Conservation (phyloP, 257 asterid genomes). For the Rehmannia glutinosa region DNA sequence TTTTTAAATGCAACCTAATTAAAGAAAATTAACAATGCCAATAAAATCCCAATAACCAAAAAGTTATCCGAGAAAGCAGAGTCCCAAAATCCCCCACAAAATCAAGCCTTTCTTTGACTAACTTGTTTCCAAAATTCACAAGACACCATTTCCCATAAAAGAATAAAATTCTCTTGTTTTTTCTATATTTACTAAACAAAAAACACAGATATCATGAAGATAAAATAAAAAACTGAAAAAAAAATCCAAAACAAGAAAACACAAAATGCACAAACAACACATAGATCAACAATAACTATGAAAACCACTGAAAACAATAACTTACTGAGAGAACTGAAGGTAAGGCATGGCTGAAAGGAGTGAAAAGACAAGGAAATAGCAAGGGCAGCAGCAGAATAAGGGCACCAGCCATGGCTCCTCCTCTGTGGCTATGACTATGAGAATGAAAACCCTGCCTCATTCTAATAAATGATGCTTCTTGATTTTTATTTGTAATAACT, state of each 20-base stretch:
- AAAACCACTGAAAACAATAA: not conserved
- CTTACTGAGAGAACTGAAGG: conserved; percentile 59
- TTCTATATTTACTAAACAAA: not conserved
- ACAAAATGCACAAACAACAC: not conserved
- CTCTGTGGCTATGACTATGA: conserved; percentile 27
- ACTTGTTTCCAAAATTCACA: conserved; percentile 4
- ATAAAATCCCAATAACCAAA: conserved; percentile 14
- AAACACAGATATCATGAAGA: not conserved
- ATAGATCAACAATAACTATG: conserved; percentile 1
- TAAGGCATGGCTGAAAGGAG: conserved; percentile 56
- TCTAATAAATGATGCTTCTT: conserved; percentile 9
- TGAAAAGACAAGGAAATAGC: conserved; percentile 37
- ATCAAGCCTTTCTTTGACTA: conserved; percentile 19
- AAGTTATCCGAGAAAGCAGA: conserved; percentile 8
- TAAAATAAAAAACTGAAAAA: too few relatives aligned
- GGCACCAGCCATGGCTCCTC: conserved; percentile 64
- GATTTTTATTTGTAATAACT: conserved; percentile 22
- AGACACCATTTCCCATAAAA: not conserved
- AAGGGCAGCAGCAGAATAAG: conserved; percentile 55
- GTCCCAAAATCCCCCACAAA: conserved; percentile 11
- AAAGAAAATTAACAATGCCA: not conserved
- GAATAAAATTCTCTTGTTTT: not conserved
- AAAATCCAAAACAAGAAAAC: not conserved
- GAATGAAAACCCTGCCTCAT: conserved; percentile 26
- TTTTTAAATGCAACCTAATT: not conserved